Percentiles rank a stretch among this genome's conserved stretches.
These are phyloP conservation scores for Tagetes erecta DNA, from an alignment of 129 eudicot genomes.

Conservation along the genomic window DNA sequence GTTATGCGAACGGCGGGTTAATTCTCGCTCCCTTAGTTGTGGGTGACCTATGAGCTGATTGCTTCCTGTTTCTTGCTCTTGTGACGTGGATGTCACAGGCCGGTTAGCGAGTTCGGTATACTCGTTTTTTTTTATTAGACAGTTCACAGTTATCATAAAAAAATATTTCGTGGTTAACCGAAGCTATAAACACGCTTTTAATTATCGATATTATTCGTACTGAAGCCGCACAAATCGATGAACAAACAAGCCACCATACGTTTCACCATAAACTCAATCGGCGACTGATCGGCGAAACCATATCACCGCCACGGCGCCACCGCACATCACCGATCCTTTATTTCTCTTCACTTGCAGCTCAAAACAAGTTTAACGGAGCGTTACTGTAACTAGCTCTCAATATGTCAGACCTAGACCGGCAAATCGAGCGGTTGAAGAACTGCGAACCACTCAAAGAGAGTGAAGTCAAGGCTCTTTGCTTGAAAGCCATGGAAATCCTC, in stretches of 20 bases:
- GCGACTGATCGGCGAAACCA: conserved; percentile 27
- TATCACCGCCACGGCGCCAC: conserved; percentile 14
- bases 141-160: too few relatives aligned
- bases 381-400: neutral
- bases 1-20: too few relatives aligned
- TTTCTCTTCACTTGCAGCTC: neutral
- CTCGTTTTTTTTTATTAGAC: too few relatives aligned
- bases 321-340: neutral
- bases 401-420: conserved; percentile 99
- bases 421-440: conserved; percentile 90
- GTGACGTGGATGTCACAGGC: too few relatives aligned
- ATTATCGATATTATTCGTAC: neutral
- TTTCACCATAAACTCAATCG: neutral
- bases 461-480: conserved; percentile 86
- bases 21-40: too few relatives aligned
- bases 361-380: conserved; percentile 6
- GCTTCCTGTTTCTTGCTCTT: too few relatives aligned
- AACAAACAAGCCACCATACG: conserved; percentile 14
- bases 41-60: too few relatives aligned
- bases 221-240: conserved; percentile 17
- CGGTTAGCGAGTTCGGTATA: too few relatives aligned
- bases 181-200: too few relatives aligned
- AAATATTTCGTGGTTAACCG: too few relatives aligned
- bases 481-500: conserved; percentile 97
- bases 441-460: conserved; percentile 94